Evolutionary conservation across 2,329 filamentous ascomycete species (phyloP).

Genomic region (Coniochaeta sp.): DNA sequence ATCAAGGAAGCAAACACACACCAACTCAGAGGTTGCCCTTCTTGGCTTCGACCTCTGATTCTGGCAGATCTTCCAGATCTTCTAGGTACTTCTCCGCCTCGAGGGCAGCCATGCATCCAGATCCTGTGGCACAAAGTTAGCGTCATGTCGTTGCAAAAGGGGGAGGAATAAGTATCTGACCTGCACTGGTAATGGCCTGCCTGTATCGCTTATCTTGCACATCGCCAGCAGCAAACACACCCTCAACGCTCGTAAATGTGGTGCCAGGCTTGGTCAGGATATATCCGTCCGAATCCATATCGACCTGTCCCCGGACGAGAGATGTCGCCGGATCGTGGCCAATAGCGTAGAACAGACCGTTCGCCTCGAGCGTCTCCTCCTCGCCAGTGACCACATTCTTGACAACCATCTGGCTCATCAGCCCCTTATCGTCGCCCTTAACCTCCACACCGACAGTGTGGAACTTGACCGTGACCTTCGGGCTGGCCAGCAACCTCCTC

Average conservation of each 20-base stretch:
- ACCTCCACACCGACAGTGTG: conserved; percentile 78
- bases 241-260: conserved; percentile 78
- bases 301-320: conserved; percentile 86
- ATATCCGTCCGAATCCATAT: conserved; percentile 87
- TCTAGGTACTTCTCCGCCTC: conserved; percentile 92
- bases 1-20: background rate
- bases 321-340: conserved; percentile 89
- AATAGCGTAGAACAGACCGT: conserved; percentile 93
- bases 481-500: conserved; percentile 69
- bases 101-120: conserved; percentile 89
- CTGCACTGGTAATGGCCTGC: conserved; percentile 95
- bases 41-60: conserved; percentile 19
- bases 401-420: conserved; percentile 84
- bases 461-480: conserved; percentile 87
- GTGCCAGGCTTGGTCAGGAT: conserved; percentile 84
- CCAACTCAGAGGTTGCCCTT: conserved; percentile 16
- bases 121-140: conserved; percentile 47
- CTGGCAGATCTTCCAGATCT: conserved; percentile 56
- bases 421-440: conserved; percentile 72
- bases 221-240: conserved; percentile 94
- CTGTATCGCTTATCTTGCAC: conserved; percentile 98
- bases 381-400: conserved; percentile 70
- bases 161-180: conserved; percentile 42
- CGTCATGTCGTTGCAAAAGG: background rate
- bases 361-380: conserved; percentile 80